Conservation (phyloP, 1,284 basidiomycete genomes). For the Flammula alnicola region DNA sequence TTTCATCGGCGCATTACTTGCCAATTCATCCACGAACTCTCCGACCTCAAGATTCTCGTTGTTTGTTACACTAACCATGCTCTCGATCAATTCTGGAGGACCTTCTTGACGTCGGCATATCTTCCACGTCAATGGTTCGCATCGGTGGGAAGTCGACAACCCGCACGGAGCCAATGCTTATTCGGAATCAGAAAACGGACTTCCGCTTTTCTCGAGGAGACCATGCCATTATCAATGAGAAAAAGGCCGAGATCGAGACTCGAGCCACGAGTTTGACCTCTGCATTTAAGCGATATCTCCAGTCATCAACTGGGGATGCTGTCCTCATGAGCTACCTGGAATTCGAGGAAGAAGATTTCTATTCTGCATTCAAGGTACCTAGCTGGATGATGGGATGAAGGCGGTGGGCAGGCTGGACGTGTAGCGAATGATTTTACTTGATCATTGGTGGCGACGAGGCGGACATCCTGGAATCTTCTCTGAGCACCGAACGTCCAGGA, state of each 20-base stretch:
- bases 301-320: no score
- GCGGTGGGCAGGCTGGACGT: slow-evolving; percentile 43
- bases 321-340: no score
- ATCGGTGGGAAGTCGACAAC: slow-evolving; percentile 58
- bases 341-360: no score
- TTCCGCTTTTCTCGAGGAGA: slow-evolving; percentile 24
- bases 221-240: slow-evolving; percentile 43
- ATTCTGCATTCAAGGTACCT: no score
- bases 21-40: no score
- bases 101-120: slow-evolving; percentile 60
- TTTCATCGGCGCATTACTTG: no score
- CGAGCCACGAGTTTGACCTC: no score
- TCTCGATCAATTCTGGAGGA: slow-evolving; percentile 66
- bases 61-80: slow-evolving; percentile 73
- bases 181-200: slow-evolving; percentile 41
- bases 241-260: slow-evolving; percentile 31
- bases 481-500: slow-evolving; percentile 37
- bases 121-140: slow-evolving; percentile 47
- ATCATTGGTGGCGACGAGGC: slow-evolving; percentile 50
- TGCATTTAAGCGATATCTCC: no score
- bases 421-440: slow-evolving; percentile 44
- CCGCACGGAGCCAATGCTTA: slow-evolving; percentile 45
- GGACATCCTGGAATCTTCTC: slow-evolving; percentile 42
- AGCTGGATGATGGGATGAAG: slow-evolving; percentile 43
- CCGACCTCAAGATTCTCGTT: slow-evolving; percentile 54